Evolutionary conservation across 2,329 filamentous ascomycete species (phyloP).

Genomic region (Verticillium nonalfalfae): DNA sequence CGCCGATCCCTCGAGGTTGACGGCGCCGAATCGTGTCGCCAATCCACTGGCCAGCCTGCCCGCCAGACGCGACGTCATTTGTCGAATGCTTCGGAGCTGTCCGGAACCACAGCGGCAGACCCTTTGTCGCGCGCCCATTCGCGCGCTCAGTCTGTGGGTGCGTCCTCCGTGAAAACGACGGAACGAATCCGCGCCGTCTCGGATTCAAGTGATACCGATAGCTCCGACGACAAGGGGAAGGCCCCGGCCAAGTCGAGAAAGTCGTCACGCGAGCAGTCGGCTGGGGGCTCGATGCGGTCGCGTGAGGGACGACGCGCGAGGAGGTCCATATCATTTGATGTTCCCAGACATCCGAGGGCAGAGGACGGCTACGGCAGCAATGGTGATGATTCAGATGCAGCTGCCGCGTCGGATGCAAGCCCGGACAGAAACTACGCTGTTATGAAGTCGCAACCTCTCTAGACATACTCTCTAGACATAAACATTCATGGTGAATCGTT

Average conservation of each 20-base stretch:
- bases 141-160: background rate
- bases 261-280: background rate
- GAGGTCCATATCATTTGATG: background rate
- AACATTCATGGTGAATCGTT: background rate
- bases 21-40: background rate
- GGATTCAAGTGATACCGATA: background rate
- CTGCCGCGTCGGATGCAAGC: background rate
- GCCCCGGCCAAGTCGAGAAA: background rate
- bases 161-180: background rate
- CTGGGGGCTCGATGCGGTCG: background rate
- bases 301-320: background rate
- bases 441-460: constrained; percentile 2
- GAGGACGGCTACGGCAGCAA: background rate
- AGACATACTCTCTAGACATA: background rate
- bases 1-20: background rate
- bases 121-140: background rate
- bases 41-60: background rate
- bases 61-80: background rate
- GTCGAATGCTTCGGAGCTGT: constrained; percentile 1
- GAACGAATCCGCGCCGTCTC: background rate
- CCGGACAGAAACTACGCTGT: background rate
- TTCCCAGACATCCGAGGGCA: background rate
- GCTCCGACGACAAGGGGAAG: background rate
- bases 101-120: background rate
- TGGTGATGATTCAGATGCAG: background rate